Base-by-base conservation (phyloP, 345 rosid genomes). In the Dimocarpus longan region DNA sequence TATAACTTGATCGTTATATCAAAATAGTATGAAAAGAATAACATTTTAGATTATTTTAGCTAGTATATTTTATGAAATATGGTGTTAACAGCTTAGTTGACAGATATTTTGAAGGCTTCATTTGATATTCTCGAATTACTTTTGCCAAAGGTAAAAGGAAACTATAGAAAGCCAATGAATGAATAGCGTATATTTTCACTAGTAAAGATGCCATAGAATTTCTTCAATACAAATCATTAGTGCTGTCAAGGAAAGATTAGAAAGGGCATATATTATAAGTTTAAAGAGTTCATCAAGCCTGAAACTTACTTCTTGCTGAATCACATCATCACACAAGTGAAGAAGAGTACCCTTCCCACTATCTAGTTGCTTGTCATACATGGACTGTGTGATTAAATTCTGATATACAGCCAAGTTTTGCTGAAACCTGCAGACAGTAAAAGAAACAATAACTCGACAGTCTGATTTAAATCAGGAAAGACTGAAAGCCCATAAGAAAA, bases 311-410 rank as follows among this genome's bases (percentile, higher is more conserved):
- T 96, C 99, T 89, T 96, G 98, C 77, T 96, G 99, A 86, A 96
- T 91, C 71, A 94, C 99, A 73, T 96, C 98, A 75, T 96, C 99
- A 44, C 99, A 96, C 80, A 96, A 84, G 84, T 96, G 99, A 79
- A 96, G 90, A 65, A 96, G 93, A 21, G 99, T 96, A 65, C 99
- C 99, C 87, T 67, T 91, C 80, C 99, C 99, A 81, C 99, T 96
- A 80, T 94, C 99, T 52, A 96, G 90, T 78, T 94, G 99, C 80
- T 96, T 96, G 82, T 96, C 97, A 79, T 94, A 96, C 97, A 94
- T 91, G 71, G 98, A 96, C 82, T 91, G 94, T 5, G 98, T 94
- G 66, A 96, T 96, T 86, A 96, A 84, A 85, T 90, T 94, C 88
- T 91, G 98, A 84, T 96, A 96, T 13, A 86, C 78, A 73, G 94